Evolutionary conservation across 495 filamentous ascomycete genomes (phyloP).

Genomic region (Penicillium cosmopolitanum): DNA sequence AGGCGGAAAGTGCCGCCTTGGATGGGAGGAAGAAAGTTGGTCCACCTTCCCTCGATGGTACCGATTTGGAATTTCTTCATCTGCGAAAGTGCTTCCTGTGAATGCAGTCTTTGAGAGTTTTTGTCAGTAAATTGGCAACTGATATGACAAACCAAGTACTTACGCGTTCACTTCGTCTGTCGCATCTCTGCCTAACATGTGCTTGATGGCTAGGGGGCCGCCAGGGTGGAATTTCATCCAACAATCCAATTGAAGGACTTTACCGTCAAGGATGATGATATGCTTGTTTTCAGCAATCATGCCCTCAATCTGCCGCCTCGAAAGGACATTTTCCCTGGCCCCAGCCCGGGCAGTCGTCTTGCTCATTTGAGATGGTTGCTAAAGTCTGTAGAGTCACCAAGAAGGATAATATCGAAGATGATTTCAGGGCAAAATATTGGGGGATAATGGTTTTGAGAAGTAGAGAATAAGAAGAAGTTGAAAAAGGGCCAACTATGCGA

Average conservation of each 20-base stretch:
- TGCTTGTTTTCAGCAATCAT: slow-evolving; percentile 73
- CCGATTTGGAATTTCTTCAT: slow-evolving; percentile 82
- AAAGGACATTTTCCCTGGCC: slow-evolving; percentile 53
- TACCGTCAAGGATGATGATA: slow-evolving; percentile 74
- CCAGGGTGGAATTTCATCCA: slow-evolving; percentile 86
- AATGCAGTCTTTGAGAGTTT: slow-evolving; percentile 61
- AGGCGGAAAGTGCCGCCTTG: slow-evolving; percentile 71
- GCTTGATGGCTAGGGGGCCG: slow-evolving; percentile 78
- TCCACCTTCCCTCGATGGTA: slow-evolving; percentile 72
- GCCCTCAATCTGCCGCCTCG: slow-evolving; percentile 73
- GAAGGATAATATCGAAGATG: not conserved
- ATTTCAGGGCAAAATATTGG: not conserved
- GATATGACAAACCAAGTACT: not conserved
- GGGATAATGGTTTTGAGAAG: not conserved
- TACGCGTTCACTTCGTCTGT: slow-evolving; percentile 79
- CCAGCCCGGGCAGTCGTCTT: slow-evolving; percentile 8
- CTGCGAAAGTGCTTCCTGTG: slow-evolving; percentile 62
- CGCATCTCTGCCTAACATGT: slow-evolving; percentile 86
- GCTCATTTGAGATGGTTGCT: slow-evolving; percentile 5
- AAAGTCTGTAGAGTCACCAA: not conserved
- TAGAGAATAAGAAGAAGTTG: not conserved
- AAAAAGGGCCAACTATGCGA: not conserved
- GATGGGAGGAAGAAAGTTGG: slow-evolving; percentile 80
- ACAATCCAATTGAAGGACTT: slow-evolving; percentile 76
- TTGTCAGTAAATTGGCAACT: not conserved